phyloP scores from a whole-genome alignment of 2,329 filamentous ascomycete species.

The Hypocreales sp. region DNA sequence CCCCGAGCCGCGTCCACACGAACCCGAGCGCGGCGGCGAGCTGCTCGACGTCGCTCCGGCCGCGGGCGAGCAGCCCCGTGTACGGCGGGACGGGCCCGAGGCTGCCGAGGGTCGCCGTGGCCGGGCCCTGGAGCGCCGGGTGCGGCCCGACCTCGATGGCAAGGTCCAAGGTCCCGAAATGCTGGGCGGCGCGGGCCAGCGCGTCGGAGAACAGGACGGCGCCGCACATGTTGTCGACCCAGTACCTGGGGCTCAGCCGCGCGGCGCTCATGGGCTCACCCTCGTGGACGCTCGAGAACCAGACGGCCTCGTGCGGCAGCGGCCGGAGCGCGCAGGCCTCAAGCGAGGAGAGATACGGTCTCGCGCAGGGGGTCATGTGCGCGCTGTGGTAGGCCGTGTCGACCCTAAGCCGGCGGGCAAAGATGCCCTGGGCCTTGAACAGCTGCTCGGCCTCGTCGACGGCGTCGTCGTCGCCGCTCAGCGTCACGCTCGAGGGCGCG shows the following conservation, averaged over 20 bases:
- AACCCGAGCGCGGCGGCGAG: no score
- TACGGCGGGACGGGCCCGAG: constrained; percentile 6
- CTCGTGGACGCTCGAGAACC: constrained; percentile 4
- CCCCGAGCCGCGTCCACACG: no score
- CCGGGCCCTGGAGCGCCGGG: constrained; percentile 23
- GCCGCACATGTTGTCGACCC: constrained; percentile 4
- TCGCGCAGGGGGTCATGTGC: constrained; percentile 15
- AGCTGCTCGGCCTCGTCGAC: constrained; percentile 9
- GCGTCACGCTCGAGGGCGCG: constrained; percentile 7
- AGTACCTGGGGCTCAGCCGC: constrained; percentile 3
- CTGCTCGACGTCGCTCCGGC: no score
- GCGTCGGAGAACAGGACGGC: constrained; percentile 11
- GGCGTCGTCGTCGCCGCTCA: constrained; percentile 14
- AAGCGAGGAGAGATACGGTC: constrained; percentile 6
- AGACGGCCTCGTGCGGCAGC: no score
- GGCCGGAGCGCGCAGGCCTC: neutral
- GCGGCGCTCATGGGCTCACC: constrained; percentile 1
- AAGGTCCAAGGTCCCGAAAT: constrained; percentile 3
- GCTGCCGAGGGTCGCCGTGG: constrained; percentile 1
- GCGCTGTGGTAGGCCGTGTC: constrained; percentile 24
- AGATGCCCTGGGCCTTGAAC: constrained; percentile 10
- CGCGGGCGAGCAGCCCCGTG: constrained; percentile 7
- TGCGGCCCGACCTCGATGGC: constrained; percentile 19
- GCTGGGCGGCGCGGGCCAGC: neutral
- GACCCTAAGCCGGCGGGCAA: constrained; percentile 16